Conservation (phyloP, 352 stramenopile species). For the Pythium aquatile region DNA sequence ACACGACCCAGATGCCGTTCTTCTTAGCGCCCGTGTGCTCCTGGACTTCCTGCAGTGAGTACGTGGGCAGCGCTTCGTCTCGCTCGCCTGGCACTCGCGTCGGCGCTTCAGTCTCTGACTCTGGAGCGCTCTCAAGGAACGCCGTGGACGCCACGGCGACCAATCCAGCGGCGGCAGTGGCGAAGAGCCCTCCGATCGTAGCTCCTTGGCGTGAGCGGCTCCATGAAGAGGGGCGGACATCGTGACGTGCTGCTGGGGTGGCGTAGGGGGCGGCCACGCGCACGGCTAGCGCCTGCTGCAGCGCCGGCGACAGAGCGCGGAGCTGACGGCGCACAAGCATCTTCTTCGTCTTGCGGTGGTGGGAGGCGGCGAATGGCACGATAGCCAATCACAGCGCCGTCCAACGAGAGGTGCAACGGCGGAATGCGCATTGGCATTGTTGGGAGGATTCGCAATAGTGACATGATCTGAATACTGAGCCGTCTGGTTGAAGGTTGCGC, state of each 20-base stretch:
- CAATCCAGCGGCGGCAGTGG: slow-evolving; percentile 1
- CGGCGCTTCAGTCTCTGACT: neutral
- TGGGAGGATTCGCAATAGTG: slow-evolving; percentile 9
- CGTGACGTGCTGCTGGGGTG: neutral
- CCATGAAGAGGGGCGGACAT: slow-evolving; percentile 1
- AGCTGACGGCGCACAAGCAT: slow-evolving; percentile 1
- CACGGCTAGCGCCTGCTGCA: neutral
- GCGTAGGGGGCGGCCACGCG: neutral
- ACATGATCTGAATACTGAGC: slow-evolving; percentile 13
- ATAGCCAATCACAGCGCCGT: slow-evolving; percentile 18
- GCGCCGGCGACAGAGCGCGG: slow-evolving; percentile 3
- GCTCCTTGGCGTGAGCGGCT: neutral
- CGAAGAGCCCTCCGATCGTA: slow-evolving; percentile 10
- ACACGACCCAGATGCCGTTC: slow-evolving; percentile 92
- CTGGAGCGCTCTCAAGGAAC: slow-evolving; percentile 8
- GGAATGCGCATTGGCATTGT: slow-evolving; percentile 7
- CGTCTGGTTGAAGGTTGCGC: neutral
- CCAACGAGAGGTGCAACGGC: slow-evolving; percentile 20
- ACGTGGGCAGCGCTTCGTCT: slow-evolving; percentile 54
- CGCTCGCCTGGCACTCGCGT: slow-evolving; percentile 30
- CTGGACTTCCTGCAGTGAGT: slow-evolving; percentile 67
- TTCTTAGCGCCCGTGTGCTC: slow-evolving; percentile 67
- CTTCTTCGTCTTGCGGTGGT: neutral
- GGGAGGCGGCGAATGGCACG: neutral
- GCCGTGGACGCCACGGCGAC: slow-evolving; percentile 24